A percentile compares a stretch with the other conserved stretches of the same genome.
These are phyloP conservation scores for Chlamydomonas applanata DNA, from an alignment of 139 green algal genomes.

Conservation along the genomic window DNA sequence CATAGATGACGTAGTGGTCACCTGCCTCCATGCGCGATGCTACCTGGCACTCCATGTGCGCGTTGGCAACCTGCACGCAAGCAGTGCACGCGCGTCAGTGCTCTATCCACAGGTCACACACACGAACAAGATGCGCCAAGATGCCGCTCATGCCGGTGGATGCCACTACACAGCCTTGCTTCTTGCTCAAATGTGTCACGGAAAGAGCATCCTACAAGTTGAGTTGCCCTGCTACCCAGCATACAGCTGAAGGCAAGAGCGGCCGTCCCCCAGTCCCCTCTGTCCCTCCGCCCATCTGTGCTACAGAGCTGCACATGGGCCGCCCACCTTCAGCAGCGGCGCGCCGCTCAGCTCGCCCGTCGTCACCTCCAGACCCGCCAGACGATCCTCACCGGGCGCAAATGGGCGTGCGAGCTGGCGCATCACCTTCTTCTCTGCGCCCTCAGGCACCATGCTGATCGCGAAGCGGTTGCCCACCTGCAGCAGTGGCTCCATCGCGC, in stretches of 20 bases:
- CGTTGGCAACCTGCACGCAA: constrained; percentile 43
- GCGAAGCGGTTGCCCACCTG: constrained; percentile 41
- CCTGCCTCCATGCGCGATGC: constrained; percentile 69
- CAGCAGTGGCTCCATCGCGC: constrained; percentile 89
- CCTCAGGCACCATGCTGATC: constrained; percentile 16
- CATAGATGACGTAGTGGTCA: constrained; percentile 73
- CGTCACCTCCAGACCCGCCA: constrained; percentile 61
- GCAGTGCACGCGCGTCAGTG: no score
- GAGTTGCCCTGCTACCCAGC: no score
- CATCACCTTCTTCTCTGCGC: constrained; percentile 22
- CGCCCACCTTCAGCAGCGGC: constrained; percentile 39
- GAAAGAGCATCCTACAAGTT: no score
- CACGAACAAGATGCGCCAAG: no score
- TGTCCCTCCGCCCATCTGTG: no score
- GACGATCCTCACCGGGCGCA: constrained; percentile 82
- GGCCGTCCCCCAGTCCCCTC: no score
- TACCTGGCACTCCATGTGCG: constrained; percentile 72
- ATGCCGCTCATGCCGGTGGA: no score
- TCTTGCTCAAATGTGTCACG: no score
- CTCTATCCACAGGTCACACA: no score
- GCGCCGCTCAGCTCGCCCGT: constrained; percentile 43
- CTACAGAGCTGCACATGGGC: not conserved
- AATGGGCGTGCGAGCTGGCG: constrained; percentile 74
- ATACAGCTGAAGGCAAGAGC: no score
- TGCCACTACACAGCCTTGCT: no score